Conservation (phyloP, 257 asterid species). For the Jacaranda copaia region DNA sequence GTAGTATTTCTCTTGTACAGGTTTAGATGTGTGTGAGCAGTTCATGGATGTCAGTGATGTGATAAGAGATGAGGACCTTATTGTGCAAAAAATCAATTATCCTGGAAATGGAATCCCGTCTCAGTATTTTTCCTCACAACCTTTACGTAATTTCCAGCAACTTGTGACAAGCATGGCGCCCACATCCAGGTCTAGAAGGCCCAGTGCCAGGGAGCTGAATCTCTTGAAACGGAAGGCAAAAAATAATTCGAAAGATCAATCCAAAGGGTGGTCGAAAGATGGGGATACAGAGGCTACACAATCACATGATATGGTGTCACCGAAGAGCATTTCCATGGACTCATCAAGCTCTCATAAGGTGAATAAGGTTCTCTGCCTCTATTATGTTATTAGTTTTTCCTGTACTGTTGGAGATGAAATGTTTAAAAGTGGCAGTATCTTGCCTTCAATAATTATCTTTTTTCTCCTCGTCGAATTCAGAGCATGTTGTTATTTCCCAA, state of each 20-base stretch:
- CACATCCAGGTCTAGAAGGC: conserved; percentile 84
- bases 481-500: conserved; percentile 3
- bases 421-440: neutral
- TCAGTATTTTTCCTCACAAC: conserved; percentile 73
- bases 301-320: conserved; percentile 75
- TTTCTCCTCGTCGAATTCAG: neutral
- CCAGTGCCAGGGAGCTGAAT: conserved; percentile 98
- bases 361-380: conserved; percentile 27
- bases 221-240: conserved; percentile 95
- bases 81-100: conserved; percentile 64
- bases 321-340: conserved; percentile 64
- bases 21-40: conserved; percentile 94
- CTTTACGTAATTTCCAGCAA: conserved; percentile 71
- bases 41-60: conserved; percentile 97
- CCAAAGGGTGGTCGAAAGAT: conserved; percentile 86
- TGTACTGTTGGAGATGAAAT: neutral
- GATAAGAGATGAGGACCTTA: conserved; percentile 96
- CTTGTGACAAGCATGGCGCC: conserved; percentile 86
- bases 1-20: conserved; percentile 51
- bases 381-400: conserved; percentile 3
- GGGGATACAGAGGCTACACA: conserved; percentile 73
- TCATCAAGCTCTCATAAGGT: conserved; percentile 81
- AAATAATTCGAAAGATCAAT: conserved; percentile 82
- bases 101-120: conserved; percentile 70
- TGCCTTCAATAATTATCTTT: neutral